Evolutionary conservation across 148 eudicot genomes (phyloP), one percentile per base, ranked within the genome.

Genomic region (Rhododendron mucronatum): DNA sequence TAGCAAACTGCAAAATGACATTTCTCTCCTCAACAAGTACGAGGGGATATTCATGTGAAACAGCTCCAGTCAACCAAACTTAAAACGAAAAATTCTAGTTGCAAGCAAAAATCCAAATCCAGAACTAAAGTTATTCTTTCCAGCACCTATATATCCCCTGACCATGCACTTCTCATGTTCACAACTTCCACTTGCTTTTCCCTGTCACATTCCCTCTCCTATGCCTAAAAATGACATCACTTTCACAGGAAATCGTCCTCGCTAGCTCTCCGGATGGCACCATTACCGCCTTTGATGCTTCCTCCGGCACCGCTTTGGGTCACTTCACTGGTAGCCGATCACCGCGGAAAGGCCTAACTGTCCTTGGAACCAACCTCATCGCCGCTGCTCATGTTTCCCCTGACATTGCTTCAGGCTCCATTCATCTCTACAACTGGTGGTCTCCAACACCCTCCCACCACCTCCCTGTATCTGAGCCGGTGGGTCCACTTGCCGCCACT

Each of bases 391-490:
- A 85, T 50, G 83, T 88, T 35, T 85, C 80, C 16, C 21, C 86
- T 11, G 86, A 88, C 7, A 88, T 55, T 15, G 80, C 85, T 6
- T 21, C 57, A 37, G 89, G 87, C 79, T 88, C 83, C 45, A 41
- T 88, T 69, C 86, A 82, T 48, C 86, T 88, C 59, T 85, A 88
- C 18, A 82, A 83, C 84, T 83, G 90, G 88, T 86, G 86, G 83
- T 88, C 86, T 30, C 15, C 63, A 9, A 39, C 87, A 1, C 21
- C 80, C 1, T 33, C 80, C 20, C 37, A 83, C 23, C 75, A 63
- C 15, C 78, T 88, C 30, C 74, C 88, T 2, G 30, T 88, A 15
- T 75, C 88, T 4, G 90, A 85, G 61, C 88, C 88, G 0, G 90
- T 88, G 15, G 90, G 86, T n/a, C 90, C 90, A 15, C 80, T 88